Evolutionary conservation across 2,329 filamentous ascomycete genomes (phyloP), one percentile per base, ranked within the genome.

Genomic region (Neopestalotiopsis sp.): DNA sequence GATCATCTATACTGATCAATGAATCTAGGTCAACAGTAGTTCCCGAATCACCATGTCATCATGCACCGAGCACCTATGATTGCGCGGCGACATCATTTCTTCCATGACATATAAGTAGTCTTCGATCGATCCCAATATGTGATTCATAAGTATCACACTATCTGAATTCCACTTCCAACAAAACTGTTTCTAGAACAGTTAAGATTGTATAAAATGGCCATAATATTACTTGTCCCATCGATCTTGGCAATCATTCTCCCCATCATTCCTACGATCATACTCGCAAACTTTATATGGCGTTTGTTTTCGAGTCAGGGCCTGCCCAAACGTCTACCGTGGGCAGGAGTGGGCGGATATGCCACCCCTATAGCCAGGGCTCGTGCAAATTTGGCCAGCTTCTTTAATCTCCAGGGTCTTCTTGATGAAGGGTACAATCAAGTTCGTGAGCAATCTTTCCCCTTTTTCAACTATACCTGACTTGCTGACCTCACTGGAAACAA

Each of bases 361-460:
- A 69, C 66, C 49, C 57, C 60, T 20, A 65, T 71, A 3, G 64
- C 71, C 1, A 74, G 73, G 67, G 74, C 72, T 40, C 75, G 68
- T 64, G 76, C 76, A 17, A 77, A 78, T 64, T 9, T 78, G 4
- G 59, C 62, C 13, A 76, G 77, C 66, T 68, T 78, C 57, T 73
- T 74, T 30, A 59, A 71, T n/a, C 70, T 77, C n/a, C 73, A 69
- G 58, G 42, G 20, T 9, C 71, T 78, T 9, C 69, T 78, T 13
- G 74, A 78, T 14, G 75, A 78, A 63, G 77, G 77, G 2, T 77
- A 79, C 34, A 52, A 40, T 34, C 74, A 75, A 74, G 80, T 71
- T 69, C 71, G 68, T 67, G 6, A 20, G n/a, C n/a, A 1, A 58
- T 12, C 24, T 24, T 28, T 4, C 3, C 24, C 24, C 3, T 1